A percentile compares a stretch with the other conserved stretches of the same genome.
Conservation (phyloP, 1,284 basidiomycete species). For the Phellopilus nigrolimitatus region DNA sequence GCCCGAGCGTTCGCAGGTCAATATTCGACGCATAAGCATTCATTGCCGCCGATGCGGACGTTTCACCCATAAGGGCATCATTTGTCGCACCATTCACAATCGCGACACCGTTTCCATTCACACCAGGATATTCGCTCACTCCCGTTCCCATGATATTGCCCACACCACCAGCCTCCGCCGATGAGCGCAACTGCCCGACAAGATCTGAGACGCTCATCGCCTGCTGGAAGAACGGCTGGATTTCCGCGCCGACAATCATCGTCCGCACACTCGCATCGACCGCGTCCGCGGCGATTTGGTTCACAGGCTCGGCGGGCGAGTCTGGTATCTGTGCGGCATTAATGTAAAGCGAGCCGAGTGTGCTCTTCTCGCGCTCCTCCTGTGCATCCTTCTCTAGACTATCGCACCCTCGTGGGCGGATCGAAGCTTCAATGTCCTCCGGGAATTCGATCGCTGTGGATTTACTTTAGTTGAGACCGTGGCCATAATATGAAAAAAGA, state of each 20-base stretch:
- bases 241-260: constrained; percentile 67
- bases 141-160: constrained; percentile 6
- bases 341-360: constrained; percentile 69
- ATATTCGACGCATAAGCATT: constrained; percentile 1
- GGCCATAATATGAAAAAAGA: constrained; percentile 8
- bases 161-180: constrained; percentile 19
- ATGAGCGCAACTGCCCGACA: constrained; percentile 56
- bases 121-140: not conserved
- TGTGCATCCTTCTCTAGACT: constrained; percentile 64
- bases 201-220: constrained; percentile 59
- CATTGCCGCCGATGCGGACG: constrained; percentile 2
- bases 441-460: constrained; percentile 58
- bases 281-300: constrained; percentile 59
- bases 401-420: constrained; percentile 57
- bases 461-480: constrained; percentile 25
- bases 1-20: constrained; percentile 21
- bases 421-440: constrained; percentile 43
- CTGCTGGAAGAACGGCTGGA: constrained; percentile 61
- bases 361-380: constrained; percentile 72
- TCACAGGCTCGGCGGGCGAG: constrained; percentile 63
- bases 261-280: constrained; percentile 53
- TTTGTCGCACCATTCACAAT: constrained; percentile 1
- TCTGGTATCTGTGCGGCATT: constrained; percentile 65
- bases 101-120: not conserved
- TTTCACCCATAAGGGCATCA: constrained; percentile 2